Evolutionary conservation across 2,329 filamentous ascomycete genomes (phyloP), one percentile per base, ranked within the genome.

Genomic region (Beauveria sp.): DNA sequence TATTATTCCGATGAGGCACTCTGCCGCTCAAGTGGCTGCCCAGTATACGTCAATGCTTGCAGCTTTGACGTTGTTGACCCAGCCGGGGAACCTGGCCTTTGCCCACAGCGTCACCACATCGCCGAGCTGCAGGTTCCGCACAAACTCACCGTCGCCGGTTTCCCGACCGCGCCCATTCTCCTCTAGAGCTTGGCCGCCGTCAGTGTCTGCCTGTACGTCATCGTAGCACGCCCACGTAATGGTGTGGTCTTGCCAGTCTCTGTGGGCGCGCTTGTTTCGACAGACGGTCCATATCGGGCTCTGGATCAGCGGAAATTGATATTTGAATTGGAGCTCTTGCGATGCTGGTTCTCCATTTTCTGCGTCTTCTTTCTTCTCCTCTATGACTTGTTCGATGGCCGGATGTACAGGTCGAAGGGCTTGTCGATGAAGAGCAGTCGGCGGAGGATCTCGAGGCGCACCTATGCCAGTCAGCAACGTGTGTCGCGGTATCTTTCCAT

Each of bases 91-190:
- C 62, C 84, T 77, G 2, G 83, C 78, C 70, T 82, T 85, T 1
- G 74, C 84, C 85, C 85, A 88, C 1, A 88, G 67, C 0, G 84
- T 87, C 12, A 88, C 72, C 20, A 85, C 79, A 65, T 88, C 85
- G 1, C 85, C 85, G n/a, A 84, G 65, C 65, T 77, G 79, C 65
- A 88, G 68, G 51, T 72, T 75, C 18, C 80, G 78, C 40, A 88
- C 79, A 69, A 85, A 87, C 43, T 78, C 72, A 1, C 85, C 85
- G 57, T 79, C 77, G 0, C 74, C 80, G 0, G 82, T 83, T 4
- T 68, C 77, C 22, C 67, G 69, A 1, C 85, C 85, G 0, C 84
- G 76, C 0, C 85, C 85, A 2, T 69, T 24, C 1, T 72, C 66
- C 0, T 70, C 70, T 1, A 84, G 69, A 2, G 69, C 69, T 20